Base-by-base conservation (phyloP, 192 early-diverging fungal species). In the Rhizophagus prolifer region DNA sequence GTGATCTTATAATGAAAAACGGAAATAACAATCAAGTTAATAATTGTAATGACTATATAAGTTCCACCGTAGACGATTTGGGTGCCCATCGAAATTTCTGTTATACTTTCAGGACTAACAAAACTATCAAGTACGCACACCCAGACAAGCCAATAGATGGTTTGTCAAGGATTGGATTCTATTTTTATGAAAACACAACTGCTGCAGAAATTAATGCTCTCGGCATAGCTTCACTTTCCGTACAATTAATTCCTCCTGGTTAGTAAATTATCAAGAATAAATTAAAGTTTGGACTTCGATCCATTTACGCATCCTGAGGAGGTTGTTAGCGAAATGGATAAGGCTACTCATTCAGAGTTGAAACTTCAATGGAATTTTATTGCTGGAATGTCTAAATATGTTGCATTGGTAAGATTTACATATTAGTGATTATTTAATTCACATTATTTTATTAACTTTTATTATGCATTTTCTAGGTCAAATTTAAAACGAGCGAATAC, bases 351-450 rank as follows among this genome's bases (percentile, higher is more conserved):
- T 44, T 69, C 66, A 23, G 28, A 69, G 10, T 41, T 69, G 34
- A 4, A 23, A 19, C 36, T 69, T 36, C 34, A 69, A 69, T 38
- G 66, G 31, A 38, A 69, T n/a, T 69, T 69, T 69, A 34, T 69
- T 69, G 28, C 66, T 41, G 66, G 28, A 9, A 38, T 69, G 66
- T 30, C 41, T 0, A 16, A n/a, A 21, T 69, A 69, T 44, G 36
- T 31, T 69, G 31, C 66, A 38, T 25, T 69, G 66, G 66, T 69
- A 19, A 44, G 19, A 1, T 21, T 61, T 3, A 36, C 2, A 36
- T n/a, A n/a, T 44, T 69, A 21, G 1, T 34, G 1, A 69, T 14
- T 10, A 12, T 69, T 44, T 41, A 44, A 44, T 41, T 41, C 4
- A 5, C 36, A 34, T 31, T 23, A 10, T 14, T 36, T 14, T n/a